Percentiles rank a stretch among this genome's conserved stretches.
Evolutionary conservation across 441 rosid species (phyloP).

Genomic region (Eruca vesicaria): DNA sequence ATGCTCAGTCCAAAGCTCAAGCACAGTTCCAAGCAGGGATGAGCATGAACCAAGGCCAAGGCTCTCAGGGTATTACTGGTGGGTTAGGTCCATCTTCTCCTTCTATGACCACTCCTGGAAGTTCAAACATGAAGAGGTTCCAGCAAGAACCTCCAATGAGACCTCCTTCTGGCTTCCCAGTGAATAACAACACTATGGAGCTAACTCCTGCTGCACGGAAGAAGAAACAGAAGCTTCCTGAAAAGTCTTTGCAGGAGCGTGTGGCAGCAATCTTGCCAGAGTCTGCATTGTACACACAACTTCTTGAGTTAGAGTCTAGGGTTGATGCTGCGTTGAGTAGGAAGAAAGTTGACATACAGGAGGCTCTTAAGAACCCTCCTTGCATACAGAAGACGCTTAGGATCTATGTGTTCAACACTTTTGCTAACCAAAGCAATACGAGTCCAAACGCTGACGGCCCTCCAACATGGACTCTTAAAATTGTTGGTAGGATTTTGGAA

Average conservation of each 20-base stretch:
- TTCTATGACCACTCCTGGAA: slow-evolving; percentile 57
- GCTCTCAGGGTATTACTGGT: slow-evolving; percentile 47
- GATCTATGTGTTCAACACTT: slow-evolving; percentile 85
- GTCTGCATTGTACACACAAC: slow-evolving; percentile 90
- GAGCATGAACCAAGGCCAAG: slow-evolving; percentile 59
- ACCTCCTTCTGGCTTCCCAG: slow-evolving; percentile 70
- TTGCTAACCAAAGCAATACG: slow-evolving; percentile 74
- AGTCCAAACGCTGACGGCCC: slow-evolving; percentile 71
- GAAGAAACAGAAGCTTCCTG: slow-evolving; percentile 89
- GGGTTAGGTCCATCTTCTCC: slow-evolving; percentile 70
- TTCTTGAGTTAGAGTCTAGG: slow-evolving; percentile 89
- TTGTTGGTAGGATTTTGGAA: slow-evolving; percentile 88
- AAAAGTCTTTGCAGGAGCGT: slow-evolving; percentile 78
- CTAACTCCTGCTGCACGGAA: slow-evolving; percentile 67
- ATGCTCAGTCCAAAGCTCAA: slow-evolving; percentile 55
- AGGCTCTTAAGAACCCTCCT: slow-evolving; percentile 84
- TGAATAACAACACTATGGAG: slow-evolving; percentile 61
- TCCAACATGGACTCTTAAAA: slow-evolving; percentile 89
- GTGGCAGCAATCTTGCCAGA: slow-evolving; percentile 92
- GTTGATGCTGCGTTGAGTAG: slow-evolving; percentile 82
- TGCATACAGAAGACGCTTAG: slow-evolving; percentile 86
- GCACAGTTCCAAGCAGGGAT: slow-evolving; percentile 72
- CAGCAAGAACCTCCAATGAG: slow-evolving; percentile 73
- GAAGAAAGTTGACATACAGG: slow-evolving; percentile 96
- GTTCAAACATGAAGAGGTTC: slow-evolving; percentile 53